Percentiles rank a stretch among this genome's conserved stretches.
Evolutionary conservation across 345 rosid species (phyloP).

Genomic region (Psidium friedrichsthalianum): DNA sequence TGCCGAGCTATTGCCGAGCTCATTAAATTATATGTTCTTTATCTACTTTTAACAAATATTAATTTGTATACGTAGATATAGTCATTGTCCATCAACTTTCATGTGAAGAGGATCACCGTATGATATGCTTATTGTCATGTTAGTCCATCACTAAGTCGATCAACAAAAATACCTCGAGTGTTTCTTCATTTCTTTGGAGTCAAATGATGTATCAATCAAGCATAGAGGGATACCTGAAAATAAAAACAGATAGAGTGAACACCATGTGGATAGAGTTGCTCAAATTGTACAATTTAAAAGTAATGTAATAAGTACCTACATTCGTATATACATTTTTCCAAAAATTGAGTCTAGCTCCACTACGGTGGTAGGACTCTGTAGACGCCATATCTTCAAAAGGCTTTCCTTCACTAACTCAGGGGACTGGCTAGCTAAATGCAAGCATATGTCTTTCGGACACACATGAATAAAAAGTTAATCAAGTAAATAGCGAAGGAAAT

Average conservation of each 20-base stretch:
- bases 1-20: too few relatives aligned
- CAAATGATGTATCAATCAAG: accelerated
- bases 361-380: background rate
- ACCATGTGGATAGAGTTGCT: background rate
- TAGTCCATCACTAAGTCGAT: background rate
- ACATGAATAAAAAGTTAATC: too few relatives aligned
- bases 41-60: too few relatives aligned
- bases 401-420: too few relatives aligned
- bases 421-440: too few relatives aligned
- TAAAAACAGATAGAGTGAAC: background rate
- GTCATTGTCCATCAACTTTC: background rate
- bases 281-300: accelerated
- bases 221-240: background rate
- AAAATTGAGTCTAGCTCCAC: background rate
- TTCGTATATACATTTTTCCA: background rate
- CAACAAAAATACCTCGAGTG: background rate
- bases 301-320: background rate
- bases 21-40: too few relatives aligned
- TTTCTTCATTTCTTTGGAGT: background rate
- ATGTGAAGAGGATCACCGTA: background rate
- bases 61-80: background rate
- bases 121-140: background rate
- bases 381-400: background rate
- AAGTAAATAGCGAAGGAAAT: too few relatives aligned
- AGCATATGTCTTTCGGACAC: background rate